Evolutionary conservation across 2,329 filamentous ascomycete species (phyloP).

Genomic region (Botrytis tulipae): DNA sequence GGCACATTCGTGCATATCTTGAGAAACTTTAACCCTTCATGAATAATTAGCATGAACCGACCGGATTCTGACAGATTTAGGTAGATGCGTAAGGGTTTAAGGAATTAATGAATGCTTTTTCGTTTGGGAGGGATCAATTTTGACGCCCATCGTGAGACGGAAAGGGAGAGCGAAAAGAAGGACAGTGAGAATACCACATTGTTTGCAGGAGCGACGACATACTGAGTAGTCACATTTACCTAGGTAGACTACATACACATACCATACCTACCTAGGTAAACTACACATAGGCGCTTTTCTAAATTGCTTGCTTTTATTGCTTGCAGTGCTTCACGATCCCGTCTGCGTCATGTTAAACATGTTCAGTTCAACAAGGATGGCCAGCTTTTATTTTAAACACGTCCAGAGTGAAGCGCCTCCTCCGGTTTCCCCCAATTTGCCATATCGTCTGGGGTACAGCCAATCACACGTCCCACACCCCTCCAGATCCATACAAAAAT

Average conservation of each 20-base stretch:
- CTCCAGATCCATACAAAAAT: neutral
- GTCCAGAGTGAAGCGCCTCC: neutral
- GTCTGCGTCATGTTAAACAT: conserved; percentile 1
- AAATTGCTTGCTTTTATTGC: neutral
- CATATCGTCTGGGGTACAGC: neutral
- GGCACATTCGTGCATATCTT: neutral
- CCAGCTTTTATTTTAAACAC: neutral
- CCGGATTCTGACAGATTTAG: neutral
- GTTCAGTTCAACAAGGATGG: neutral
- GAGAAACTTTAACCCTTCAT: neutral
- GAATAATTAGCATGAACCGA: neutral
- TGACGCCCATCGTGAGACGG: neutral
- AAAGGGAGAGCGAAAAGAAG: neutral
- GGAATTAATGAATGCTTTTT: neutral
- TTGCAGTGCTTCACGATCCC: neutral
- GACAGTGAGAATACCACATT: neutral
- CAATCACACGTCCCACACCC: neutral
- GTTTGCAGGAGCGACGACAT: conserved; percentile 6
- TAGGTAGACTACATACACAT: too few relatives aligned
- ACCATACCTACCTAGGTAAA: too few relatives aligned
- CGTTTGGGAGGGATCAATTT: neutral
- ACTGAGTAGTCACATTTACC: neutral
- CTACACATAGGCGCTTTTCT: neutral
- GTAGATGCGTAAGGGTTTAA: neutral
- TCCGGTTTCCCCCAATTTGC: neutral